phyloP scores from a whole-genome alignment of 2,329 filamentous ascomycete species.

The Cryphonectria parasitica region DNA sequence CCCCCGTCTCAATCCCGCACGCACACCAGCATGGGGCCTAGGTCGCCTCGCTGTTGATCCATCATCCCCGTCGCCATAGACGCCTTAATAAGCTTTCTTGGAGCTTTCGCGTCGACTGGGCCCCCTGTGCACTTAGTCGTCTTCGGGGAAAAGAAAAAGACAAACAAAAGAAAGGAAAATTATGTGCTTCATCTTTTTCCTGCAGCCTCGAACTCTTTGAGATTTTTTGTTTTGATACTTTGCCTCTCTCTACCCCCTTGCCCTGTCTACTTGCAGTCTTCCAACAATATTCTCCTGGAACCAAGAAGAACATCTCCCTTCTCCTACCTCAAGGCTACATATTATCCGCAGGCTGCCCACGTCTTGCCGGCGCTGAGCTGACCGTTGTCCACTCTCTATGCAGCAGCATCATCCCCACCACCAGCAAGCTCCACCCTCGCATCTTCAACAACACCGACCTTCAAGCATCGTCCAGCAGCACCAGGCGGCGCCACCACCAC shows the following conservation, averaged over 20 bases:
- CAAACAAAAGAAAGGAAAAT: constrained; percentile 46
- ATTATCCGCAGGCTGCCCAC: constrained; percentile 28
- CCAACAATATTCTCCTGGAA: not conserved
- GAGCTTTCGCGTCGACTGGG: constrained; percentile 47
- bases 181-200: constrained; percentile 13
- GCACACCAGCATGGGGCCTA: constrained; percentile 12
- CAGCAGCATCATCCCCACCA: constrained; percentile 82
- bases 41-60: constrained; percentile 26
- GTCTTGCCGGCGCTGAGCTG: constrained; percentile 46
- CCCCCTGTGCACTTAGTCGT: constrained; percentile 18
- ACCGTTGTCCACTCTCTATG: constrained; percentile 64
- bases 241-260: constrained; percentile 21
- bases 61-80: constrained; percentile 31
- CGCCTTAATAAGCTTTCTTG: constrained; percentile 36
- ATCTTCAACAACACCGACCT: constrained; percentile 72
- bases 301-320: not conserved
- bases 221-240: constrained; percentile 45
- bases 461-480: constrained; percentile 76
- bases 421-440: constrained; percentile 72
- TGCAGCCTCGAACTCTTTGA: constrained; percentile 33
- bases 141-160: constrained; percentile 38
- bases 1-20: constrained; percentile 17
- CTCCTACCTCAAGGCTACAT: not conserved
- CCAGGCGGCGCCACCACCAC: constrained; percentile 64
- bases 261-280: not conserved